These are phyloP conservation scores for Leptosphaerulina australis DNA, from an alignment of 2,329 filamentous ascomycete genomes.

Conservation along the genomic window DNA sequence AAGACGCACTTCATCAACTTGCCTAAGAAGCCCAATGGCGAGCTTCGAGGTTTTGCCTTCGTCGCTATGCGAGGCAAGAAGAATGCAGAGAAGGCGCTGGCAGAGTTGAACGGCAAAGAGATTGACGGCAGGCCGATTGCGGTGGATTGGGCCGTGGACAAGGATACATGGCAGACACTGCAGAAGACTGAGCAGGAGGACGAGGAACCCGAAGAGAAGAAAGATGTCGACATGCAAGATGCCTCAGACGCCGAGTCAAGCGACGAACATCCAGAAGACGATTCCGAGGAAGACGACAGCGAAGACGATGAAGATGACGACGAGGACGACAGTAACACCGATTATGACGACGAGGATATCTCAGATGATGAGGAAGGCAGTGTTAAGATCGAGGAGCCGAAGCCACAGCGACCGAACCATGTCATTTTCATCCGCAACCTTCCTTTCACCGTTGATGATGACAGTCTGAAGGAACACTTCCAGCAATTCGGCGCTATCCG, in stretches of 20 bases:
- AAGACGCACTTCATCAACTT: conserved; percentile 89
- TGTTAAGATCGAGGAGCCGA: conserved; percentile 32
- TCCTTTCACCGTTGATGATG: conserved; percentile 85
- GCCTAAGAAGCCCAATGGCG: conserved; percentile 72
- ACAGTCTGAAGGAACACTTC: conserved; percentile 83
- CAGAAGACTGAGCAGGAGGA: conserved; percentile 53
- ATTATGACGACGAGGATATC: conserved; percentile 46
- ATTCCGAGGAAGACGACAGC: conserved; percentile 49
- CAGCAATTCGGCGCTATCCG: conserved; percentile 83
- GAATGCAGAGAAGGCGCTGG: conserved; percentile 89
- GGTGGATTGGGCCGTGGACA: conserved; percentile 97
- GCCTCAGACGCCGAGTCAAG: conserved; percentile 45
- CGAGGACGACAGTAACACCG: conserved; percentile 52
- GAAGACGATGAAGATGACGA: conserved; percentile 45
- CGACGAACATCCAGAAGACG: conserved; percentile 51
- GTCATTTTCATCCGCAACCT: conserved; percentile 94
- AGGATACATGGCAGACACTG: conserved; percentile 76
- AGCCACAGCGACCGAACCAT: conserved; percentile 65
- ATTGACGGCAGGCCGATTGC: conserved; percentile 87
- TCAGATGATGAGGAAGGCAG: conserved; percentile 51
- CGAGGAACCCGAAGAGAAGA: conserved; percentile 51
- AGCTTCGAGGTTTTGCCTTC: conserved; percentile 88
- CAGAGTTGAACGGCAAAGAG: conserved; percentile 84
- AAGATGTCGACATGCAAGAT: conserved; percentile 47
- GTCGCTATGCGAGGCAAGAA: conserved; percentile 84